A percentile compares a stretch with the other conserved stretches of the same genome.
phyloP scores from a whole-genome alignment of 768 basidiomycete species.

The Gloeostereum incarnatum region DNA sequence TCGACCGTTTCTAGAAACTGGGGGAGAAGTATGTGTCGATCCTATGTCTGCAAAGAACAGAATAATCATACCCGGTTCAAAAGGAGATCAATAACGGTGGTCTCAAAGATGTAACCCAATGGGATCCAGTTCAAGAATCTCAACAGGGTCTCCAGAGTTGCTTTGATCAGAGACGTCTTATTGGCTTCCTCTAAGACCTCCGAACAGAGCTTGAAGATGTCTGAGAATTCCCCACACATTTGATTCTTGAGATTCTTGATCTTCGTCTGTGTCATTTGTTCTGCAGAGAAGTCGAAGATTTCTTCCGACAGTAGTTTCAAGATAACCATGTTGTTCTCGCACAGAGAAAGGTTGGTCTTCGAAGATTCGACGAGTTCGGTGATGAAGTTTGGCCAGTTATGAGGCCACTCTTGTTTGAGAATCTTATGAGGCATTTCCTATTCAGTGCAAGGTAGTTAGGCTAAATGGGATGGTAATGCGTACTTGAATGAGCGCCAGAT shows the following conservation, averaged over 20 bases:
- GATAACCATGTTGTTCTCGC: slow-evolving; percentile 99
- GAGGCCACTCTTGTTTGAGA: slow-evolving; percentile 99
- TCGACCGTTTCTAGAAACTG: slow-evolving; percentile 96
- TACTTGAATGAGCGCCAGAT: slow-evolving; percentile 91
- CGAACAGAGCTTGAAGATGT: slow-evolving; percentile 95
- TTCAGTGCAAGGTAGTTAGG: not conserved
- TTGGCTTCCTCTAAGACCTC: slow-evolving; percentile 97
- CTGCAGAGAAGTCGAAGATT: slow-evolving; percentile 97
- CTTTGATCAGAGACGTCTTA: slow-evolving; percentile 89
- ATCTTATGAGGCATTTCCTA: slow-evolving; percentile 57
- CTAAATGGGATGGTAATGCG: slow-evolving; percentile 12
- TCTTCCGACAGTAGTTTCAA: slow-evolving; percentile 96
- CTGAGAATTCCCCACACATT: slow-evolving; percentile 95
- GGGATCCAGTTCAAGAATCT: slow-evolving; percentile 99
- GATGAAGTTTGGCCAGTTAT: slow-evolving; percentile 98
- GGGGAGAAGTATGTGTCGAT: slow-evolving; percentile 5
- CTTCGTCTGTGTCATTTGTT: slow-evolving; percentile 97
- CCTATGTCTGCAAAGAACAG: slow-evolving; percentile 6
- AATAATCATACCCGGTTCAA: slow-evolving; percentile 69
- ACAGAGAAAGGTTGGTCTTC: slow-evolving; percentile 89
- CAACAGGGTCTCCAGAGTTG: slow-evolving; percentile 89
- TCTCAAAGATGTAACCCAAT: slow-evolving; percentile 97
- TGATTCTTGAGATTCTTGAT: slow-evolving; percentile 96
- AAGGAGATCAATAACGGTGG: slow-evolving; percentile 90
- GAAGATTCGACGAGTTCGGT: slow-evolving; percentile 96